phyloP scores from a whole-genome alignment of 306 rosid species.

The Inga leiocalycina region DNA sequence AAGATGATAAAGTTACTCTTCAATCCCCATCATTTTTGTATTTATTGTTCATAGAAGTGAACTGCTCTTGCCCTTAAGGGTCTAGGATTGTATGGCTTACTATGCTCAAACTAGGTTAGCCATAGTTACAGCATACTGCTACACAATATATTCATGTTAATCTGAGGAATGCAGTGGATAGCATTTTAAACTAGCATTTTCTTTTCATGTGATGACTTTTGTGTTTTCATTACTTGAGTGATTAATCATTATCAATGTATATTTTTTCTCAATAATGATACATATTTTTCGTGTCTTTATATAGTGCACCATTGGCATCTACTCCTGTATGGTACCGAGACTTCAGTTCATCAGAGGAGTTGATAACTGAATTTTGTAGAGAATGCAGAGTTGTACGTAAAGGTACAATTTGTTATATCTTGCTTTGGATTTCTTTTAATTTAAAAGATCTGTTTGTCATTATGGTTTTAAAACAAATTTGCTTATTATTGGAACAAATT shows the following conservation, averaged over 20 bases:
- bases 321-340: constrained; percentile 92
- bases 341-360: constrained; percentile 86
- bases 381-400: constrained; percentile 97
- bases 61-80: not conserved
- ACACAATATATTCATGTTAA: not conserved
- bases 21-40: not conserved
- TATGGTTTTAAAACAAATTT: not conserved
- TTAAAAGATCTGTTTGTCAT: constrained; percentile 2
- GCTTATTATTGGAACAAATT: not conserved
- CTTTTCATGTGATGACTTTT: not conserved
- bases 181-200: constrained; percentile 2
- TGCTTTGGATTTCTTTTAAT: constrained; percentile 24
- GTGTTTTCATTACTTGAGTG: not conserved
- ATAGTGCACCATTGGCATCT: constrained; percentile 86
- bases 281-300: constrained; percentile 18
- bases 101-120: not conserved
- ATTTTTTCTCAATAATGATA: constrained; percentile 3
- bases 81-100: not conserved
- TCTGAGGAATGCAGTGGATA: not conserved
- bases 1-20: not conserved
- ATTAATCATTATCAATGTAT: not conserved
- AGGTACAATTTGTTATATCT: constrained; percentile 50
- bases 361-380: constrained; percentile 92
- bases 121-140: not conserved
- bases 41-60: not conserved